Evolutionary conservation across 2,329 filamentous ascomycete genomes (phyloP).

Genomic region (Thelonectria olida): DNA sequence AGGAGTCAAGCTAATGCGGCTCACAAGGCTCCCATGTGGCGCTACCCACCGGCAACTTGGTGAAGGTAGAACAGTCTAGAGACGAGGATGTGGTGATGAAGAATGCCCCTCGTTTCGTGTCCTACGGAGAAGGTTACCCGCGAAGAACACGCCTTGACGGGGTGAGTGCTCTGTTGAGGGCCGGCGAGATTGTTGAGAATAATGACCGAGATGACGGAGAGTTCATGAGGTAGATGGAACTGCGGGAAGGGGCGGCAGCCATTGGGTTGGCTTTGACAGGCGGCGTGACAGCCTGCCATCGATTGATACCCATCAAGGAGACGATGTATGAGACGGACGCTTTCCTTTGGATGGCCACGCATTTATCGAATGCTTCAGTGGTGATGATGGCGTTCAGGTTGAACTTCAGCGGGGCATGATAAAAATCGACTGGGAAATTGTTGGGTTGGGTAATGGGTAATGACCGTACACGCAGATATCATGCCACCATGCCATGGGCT

Average conservation of each 20-base stretch:
- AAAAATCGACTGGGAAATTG: background rate
- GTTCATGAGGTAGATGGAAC: constrained; percentile 22
- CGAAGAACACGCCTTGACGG: constrained; percentile 57
- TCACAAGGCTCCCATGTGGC: constrained; percentile 46
- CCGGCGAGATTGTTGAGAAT: constrained; percentile 67
- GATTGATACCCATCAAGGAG: background rate
- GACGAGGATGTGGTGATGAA: constrained; percentile 47
- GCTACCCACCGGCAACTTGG: constrained; percentile 44
- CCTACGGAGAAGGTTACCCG: constrained; percentile 32
- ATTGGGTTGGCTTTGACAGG: too few species aligned
- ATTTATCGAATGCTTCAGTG: constrained; percentile 1
- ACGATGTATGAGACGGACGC: too few species aligned
- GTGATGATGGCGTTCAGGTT: constrained; percentile 17
- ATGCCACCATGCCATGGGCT: background rate
- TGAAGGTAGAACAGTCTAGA: constrained; percentile 41
- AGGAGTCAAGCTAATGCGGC: constrained; percentile 41
- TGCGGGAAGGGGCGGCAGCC: too few species aligned
- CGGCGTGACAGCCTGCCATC: background rate
- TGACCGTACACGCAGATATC: background rate
- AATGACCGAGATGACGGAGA: constrained; percentile 38
- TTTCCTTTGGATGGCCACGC: constrained; percentile 14
- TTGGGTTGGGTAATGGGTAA: constrained; percentile 1
- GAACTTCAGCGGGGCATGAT: constrained; percentile 3
- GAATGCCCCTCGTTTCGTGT: constrained; percentile 31
- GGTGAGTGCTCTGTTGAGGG: constrained; percentile 66